Evolutionary conservation across 208 protist genomes (phyloP), one percentile per base, ranked within the genome.

Genomic region (Leishmania tarentolae): DNA sequence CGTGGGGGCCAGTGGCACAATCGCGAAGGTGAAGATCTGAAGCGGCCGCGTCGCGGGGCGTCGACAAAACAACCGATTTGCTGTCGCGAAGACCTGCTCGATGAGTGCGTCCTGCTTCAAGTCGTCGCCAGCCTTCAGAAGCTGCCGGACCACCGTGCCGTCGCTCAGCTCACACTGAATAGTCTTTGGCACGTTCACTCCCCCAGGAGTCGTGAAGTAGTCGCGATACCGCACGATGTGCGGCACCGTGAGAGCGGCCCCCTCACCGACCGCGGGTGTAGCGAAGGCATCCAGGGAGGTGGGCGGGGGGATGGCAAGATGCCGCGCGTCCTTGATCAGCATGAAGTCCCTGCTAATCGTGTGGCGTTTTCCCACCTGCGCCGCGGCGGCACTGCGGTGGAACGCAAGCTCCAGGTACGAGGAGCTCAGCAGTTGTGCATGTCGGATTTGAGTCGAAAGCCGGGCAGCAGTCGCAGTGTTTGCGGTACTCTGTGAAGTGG

Each of bases 21-120:
- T 97, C 47, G 94, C 95, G 87, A 99, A 99, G 65, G 96, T 99
- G 46, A 93, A 90, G 13, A 99, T 76, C 1, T 75, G 84, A 47
- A 94, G 83, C 53, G 66, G 76, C 19, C 56, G 80, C 13, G 79
- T 86, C 28, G 71, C 42, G 1, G 37, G 68, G 3, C 63, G 79
- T 1, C 75, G 75, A 19, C 40, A 56, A 44, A 91, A 85, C 3
- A 99, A 97, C 37, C 42, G 24, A 73, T 95, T 99, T 86, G 83
- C 97, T 13, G 89, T 93, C 35, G 31, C 28, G 79, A 98, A 99
- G 88, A 91, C 97, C 83, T 99, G 98, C 88, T 99, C 91, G 83
- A 99, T 98, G 8, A 99, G 90, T 5, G 96, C 97, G 86, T 99
- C 99, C 85, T 99, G 98, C 5, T 98, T 90, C 63, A 98, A 46